Percentiles rank a stretch among this genome's conserved stretches.
These are phyloP conservation scores for Pseudogymnoascus verrucosus DNA, from an alignment of 2,329 filamentous ascomycete species.

Conservation along the genomic window DNA sequence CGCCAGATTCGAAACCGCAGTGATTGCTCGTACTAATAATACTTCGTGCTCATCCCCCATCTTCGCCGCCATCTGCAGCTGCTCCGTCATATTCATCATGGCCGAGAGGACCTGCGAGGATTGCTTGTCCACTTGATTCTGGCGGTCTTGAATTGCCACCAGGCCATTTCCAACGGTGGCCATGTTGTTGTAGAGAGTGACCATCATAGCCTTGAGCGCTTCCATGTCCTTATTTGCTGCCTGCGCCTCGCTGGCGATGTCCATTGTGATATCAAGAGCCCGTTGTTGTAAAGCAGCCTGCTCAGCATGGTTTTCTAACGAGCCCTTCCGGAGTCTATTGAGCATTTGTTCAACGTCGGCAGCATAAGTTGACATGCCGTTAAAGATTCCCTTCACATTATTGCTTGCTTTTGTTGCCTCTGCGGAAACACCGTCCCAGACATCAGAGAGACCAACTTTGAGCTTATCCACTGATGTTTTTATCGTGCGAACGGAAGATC, in stretches of 20 bases:
- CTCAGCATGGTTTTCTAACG: neutral
- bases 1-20: neutral
- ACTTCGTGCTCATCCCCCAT: constrained; percentile 2
- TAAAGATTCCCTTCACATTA: neutral
- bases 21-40: neutral
- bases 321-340: neutral
- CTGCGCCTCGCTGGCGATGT: neutral
- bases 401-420: constrained; percentile 2
- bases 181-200: neutral
- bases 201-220: neutral
- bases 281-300: neutral
- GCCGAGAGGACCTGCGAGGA: neutral
- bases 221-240: constrained; percentile 7
- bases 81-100: constrained; percentile 7
- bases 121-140: neutral
- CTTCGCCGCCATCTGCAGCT: neutral
- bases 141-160: constrained; percentile 1
- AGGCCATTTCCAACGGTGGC: neutral
- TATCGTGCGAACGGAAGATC: neutral
- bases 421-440: neutral
- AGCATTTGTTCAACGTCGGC: neutral
- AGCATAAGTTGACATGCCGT: constrained; percentile 1
- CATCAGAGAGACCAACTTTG: constrained; percentile 5
- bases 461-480: neutral
- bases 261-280: neutral